phyloP scores from a whole-genome alignment of 1,284 basidiomycete species.

The Tetrapyrgos nigripes region DNA sequence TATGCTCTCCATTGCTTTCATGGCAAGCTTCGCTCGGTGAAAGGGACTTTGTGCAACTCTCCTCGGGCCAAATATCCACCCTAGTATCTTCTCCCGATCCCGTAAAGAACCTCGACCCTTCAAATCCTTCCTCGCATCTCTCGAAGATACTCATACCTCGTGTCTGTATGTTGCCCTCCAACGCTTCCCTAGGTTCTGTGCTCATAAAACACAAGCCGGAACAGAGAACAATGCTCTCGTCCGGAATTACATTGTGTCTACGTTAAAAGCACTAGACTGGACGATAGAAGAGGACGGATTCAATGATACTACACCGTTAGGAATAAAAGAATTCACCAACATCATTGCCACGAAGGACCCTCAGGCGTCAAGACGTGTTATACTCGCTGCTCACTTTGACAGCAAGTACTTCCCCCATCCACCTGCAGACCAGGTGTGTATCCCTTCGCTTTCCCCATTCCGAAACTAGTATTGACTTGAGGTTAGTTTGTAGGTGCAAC shows the following conservation, averaged over 20 bases:
- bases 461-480: slow-evolving; percentile 7
- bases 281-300: slow-evolving; percentile 86
- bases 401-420: slow-evolving; percentile 86
- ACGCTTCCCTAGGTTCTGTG: slow-evolving; percentile 8
- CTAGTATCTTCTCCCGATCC: slow-evolving; percentile 67
- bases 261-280: slow-evolving; percentile 81
- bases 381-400: slow-evolving; percentile 96
- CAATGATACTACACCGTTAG: slow-evolving; percentile 83
- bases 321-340: slow-evolving; percentile 85
- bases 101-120: slow-evolving; percentile 67
- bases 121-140: slow-evolving; percentile 73
- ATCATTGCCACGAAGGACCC: slow-evolving; percentile 95
- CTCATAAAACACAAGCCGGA: slow-evolving; percentile 52
- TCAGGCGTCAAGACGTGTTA: slow-evolving; percentile 75
- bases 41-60: slow-evolving; percentile 56
- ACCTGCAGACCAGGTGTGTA: slow-evolving; percentile 74
- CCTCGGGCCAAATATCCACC: slow-evolving; percentile 54
- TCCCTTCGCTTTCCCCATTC: not conserved
- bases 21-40: slow-evolving; percentile 33
- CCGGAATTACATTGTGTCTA: slow-evolving; percentile 75
- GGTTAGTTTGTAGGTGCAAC: slow-evolving; percentile 94
- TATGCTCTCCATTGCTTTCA: slow-evolving; percentile 3
- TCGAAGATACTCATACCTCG: slow-evolving; percentile 85
- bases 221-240: slow-evolving; percentile 83
- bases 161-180: slow-evolving; percentile 58